phyloP scores from a whole-genome alignment of 140 eudicot species.

The Bidens hawaiensis region DNA sequence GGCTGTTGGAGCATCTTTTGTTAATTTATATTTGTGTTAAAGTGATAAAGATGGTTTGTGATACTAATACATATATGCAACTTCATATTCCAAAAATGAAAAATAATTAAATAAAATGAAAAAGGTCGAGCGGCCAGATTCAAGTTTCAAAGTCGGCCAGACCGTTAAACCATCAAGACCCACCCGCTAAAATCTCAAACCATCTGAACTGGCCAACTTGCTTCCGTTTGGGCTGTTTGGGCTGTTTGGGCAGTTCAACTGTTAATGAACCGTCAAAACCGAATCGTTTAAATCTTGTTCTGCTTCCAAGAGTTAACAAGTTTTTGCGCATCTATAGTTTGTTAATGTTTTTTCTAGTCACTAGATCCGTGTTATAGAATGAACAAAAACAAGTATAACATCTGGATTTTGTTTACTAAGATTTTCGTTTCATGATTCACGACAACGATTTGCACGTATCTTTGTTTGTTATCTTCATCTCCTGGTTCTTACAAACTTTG shows the following conservation, averaged over 20 bases:
- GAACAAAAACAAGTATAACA: not conserved
- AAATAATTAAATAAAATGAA: not conserved
- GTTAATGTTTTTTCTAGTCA: not conserved
- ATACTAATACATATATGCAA: not conserved
- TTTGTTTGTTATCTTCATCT: conserved; percentile 21
- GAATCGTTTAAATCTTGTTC: not conserved
- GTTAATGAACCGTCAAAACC: no score
- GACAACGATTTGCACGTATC: not conserved
- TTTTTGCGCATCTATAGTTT: not conserved
- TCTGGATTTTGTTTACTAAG: not conserved
- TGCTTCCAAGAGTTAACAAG: not conserved
- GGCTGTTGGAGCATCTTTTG: not conserved
- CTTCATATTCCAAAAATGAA: not conserved
- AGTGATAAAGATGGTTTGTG: not conserved
- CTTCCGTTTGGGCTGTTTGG: not conserved
- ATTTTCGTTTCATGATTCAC: not conserved
- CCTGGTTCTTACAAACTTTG: not conserved
- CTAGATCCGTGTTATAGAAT: not conserved
- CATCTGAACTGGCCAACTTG: not conserved
- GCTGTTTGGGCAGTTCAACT: not conserved
- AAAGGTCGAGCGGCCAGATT: not conserved
- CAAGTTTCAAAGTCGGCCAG: not conserved
- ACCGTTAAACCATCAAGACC: not conserved
- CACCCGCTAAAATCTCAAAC: not conserved
- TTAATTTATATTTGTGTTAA: not conserved